Percentiles rank a stretch among this genome's conserved stretches.
These are phyloP conservation scores for Lophiostoma macrostomum DNA, from an alignment of 495 filamentous ascomycete genomes.

Conservation along the genomic window DNA sequence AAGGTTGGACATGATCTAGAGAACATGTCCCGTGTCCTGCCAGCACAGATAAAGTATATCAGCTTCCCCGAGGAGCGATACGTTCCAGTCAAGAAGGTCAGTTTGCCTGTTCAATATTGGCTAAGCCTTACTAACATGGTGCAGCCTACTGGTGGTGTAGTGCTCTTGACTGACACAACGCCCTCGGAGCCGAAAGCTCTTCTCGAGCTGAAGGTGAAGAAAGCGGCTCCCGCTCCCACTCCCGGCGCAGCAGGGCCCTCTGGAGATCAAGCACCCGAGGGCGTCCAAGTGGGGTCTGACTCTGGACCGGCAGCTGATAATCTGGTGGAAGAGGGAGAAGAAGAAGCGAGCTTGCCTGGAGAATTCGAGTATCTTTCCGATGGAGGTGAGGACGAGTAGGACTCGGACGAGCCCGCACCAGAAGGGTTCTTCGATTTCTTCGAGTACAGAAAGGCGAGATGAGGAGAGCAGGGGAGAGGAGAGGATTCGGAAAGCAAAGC, in stretches of 20 bases:
- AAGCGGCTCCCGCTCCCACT: slow-evolving; percentile 53
- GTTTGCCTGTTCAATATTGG: slow-evolving; percentile 30
- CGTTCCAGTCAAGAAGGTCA: slow-evolving; percentile 91
- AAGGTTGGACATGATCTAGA: slow-evolving; percentile 93
- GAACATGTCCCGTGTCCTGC: slow-evolving; percentile 94
- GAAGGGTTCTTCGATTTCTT: too few species aligned
- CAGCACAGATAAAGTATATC: slow-evolving; percentile 90
- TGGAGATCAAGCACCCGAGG: slow-evolving; percentile 43
- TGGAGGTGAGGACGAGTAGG: slow-evolving; percentile 23
- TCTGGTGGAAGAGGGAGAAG: slow-evolving; percentile 80
- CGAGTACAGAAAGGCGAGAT: too few species aligned
- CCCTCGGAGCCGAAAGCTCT: slow-evolving; percentile 73
- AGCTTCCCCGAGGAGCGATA: slow-evolving; percentile 82
- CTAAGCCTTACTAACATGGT: slow-evolving; percentile 44
- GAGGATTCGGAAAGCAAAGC: too few species aligned
- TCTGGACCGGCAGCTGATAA: slow-evolving; percentile 61
- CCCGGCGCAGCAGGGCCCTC: slow-evolving; percentile 42
- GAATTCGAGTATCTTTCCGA: slow-evolving; percentile 78
- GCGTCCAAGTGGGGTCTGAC: slow-evolving; percentile 7
- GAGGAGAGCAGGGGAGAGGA: too few species aligned
- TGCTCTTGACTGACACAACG: slow-evolving; percentile 82
- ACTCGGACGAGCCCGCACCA: too few species aligned
- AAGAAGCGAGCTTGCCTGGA: slow-evolving; percentile 73
- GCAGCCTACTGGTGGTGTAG: slow-evolving; percentile 89
- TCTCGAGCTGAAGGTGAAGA: slow-evolving; percentile 83